Evolutionary conservation across 495 filamentous ascomycete species (phyloP).

Genomic region (Talaromyces thailandensis): DNA sequence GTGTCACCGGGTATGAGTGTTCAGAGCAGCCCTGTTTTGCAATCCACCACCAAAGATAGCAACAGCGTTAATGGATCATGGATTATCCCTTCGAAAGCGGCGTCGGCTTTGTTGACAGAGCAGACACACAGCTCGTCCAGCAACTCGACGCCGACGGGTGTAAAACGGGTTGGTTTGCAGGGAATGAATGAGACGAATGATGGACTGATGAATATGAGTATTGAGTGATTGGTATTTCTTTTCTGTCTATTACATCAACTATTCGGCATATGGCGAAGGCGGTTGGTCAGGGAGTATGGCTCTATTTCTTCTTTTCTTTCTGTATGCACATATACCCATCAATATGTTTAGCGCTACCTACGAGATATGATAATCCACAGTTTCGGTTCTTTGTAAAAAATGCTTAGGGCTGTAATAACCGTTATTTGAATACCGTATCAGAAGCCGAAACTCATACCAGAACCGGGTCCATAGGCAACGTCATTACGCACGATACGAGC

Average conservation of each 20-base stretch:
- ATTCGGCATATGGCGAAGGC: neutral
- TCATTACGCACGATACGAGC: neutral
- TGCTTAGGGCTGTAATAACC: too few relatives aligned
- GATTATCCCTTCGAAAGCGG: conserved; percentile 56
- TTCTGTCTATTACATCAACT: neutral
- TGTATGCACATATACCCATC: neutral
- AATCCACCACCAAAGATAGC: conserved; percentile 52
- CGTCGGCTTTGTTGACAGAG: conserved; percentile 37
- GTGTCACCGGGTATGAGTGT: conserved; percentile 90
- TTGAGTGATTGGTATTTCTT: conserved; percentile 45
- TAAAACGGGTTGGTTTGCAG: conserved; percentile 77
- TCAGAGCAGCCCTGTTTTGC: conserved; percentile 79
- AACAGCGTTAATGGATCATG: conserved; percentile 39
- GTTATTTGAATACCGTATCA: neutral
- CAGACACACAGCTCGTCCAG: conserved; percentile 38
- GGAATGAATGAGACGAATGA: conserved; percentile 95
- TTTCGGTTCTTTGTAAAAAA: neutral
- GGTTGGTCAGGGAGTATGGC: neutral
- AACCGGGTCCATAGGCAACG: neutral
- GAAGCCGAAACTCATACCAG: neutral
- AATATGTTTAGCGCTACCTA: neutral
- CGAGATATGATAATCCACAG: neutral
- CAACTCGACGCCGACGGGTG: conserved; percentile 26
- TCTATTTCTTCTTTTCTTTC: neutral
- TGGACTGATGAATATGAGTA: conserved; percentile 95